Conservation (phyloP, 345 rosid genomes). For the Noccaea caerulescens region DNA sequence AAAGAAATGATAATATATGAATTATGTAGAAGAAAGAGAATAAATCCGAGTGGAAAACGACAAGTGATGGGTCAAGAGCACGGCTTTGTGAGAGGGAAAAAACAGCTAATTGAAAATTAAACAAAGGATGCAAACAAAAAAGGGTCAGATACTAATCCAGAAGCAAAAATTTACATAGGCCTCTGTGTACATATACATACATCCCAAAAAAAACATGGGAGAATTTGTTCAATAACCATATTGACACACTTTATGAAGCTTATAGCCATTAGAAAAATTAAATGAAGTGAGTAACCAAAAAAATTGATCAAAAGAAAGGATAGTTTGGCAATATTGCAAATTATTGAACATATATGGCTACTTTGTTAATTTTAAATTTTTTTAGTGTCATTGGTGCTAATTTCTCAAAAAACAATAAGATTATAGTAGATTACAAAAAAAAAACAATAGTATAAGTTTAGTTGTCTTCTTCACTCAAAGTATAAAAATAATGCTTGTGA, state of each 20-base stretch:
- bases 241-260: too few species aligned
- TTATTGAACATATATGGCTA: too few species aligned
- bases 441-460: too few species aligned
- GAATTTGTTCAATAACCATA: too few species aligned
- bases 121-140: conserved; percentile 4
- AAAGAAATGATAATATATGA: background rate
- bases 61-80: conserved; percentile 42
- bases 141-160: background rate
- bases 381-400: too few species aligned
- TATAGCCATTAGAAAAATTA: too few species aligned
- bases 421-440: too few species aligned
- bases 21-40: conserved; percentile 25
- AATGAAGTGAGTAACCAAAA: too few species aligned
- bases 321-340: too few species aligned
- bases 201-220: background rate
- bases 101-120: conserved; percentile 24
- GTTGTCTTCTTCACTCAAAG: too few species aligned
- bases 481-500: background rate
- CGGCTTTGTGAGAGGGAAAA: conserved; percentile 17
- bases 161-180: background rate
- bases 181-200: background rate
- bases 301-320: too few species aligned
- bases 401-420: background rate
- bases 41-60: conserved; percentile 31
- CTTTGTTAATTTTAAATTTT: too few species aligned